Evolutionary conservation across 2,329 filamentous ascomycete species (phyloP).

Genomic region (Pseudocercospora macadamiae): DNA sequence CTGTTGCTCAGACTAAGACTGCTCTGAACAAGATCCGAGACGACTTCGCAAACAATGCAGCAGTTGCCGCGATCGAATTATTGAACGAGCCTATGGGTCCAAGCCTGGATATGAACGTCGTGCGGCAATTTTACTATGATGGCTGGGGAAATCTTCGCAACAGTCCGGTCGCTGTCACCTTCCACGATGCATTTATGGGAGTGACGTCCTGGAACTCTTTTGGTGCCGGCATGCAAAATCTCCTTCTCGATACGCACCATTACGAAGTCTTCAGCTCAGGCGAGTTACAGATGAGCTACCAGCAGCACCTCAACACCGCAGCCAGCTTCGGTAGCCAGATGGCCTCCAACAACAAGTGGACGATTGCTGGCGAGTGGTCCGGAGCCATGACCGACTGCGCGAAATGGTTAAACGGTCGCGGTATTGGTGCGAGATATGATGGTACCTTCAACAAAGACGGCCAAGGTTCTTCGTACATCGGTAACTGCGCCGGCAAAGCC

Average conservation of each 20-base stretch:
- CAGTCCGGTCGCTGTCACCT: slow-evolving; percentile 46
- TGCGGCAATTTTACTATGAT: slow-evolving; percentile 53
- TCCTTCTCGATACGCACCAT: slow-evolving; percentile 51
- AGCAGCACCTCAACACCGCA: slow-evolving; percentile 45
- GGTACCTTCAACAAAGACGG: slow-evolving; percentile 41
- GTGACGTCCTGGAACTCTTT: slow-evolving; percentile 49
- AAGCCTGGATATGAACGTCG: slow-evolving; percentile 45
- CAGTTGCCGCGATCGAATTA: slow-evolving; percentile 51
- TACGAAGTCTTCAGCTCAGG: slow-evolving; percentile 52
- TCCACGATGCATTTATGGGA: slow-evolving; percentile 53
- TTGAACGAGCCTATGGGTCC: slow-evolving; percentile 53
- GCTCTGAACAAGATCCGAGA: slow-evolving; percentile 53
- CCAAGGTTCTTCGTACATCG: slow-evolving; percentile 43
- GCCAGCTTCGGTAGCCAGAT: slow-evolving; percentile 51
- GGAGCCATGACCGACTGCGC: slow-evolving; percentile 53
- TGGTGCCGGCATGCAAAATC: slow-evolving; percentile 48
- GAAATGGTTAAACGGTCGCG: slow-evolving; percentile 53
- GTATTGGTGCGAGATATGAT: slow-evolving; percentile 52
- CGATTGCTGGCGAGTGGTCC: slow-evolving; percentile 53
- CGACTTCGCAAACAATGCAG: slow-evolving; percentile 48
- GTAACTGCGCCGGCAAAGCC: slow-evolving; percentile 50
- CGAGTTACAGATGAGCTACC: slow-evolving; percentile 41
- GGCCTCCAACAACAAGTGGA: slow-evolving; percentile 51
- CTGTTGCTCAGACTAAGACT: slow-evolving; percentile 43
- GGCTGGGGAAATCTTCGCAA: slow-evolving; percentile 51